Conservation (phyloP, 192 early-diverging fungal species). For the Martensiomyces pterosporus region DNA sequence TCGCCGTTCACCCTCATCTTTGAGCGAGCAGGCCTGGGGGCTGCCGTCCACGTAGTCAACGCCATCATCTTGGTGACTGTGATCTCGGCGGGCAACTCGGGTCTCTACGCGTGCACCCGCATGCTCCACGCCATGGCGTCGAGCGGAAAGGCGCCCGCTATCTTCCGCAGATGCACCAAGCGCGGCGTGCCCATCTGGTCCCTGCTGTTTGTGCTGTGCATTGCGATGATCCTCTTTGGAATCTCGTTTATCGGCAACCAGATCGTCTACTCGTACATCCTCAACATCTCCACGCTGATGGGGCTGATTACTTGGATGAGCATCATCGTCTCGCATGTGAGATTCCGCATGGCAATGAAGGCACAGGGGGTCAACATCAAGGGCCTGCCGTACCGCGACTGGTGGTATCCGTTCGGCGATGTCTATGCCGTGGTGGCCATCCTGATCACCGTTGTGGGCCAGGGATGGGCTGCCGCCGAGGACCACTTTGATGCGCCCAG, state of each 20-base stretch:
- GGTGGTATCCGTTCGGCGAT: constrained; percentile 59
- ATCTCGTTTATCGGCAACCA: constrained; percentile 54
- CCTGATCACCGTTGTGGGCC: constrained; percentile 39
- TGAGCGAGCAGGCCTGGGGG: constrained; percentile 45
- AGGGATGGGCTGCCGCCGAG: constrained; percentile 37
- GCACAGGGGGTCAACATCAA: constrained; percentile 53
- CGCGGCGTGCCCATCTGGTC: constrained; percentile 66
- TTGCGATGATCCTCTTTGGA: constrained; percentile 52
- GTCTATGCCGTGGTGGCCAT: constrained; percentile 56
- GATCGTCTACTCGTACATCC: constrained; percentile 55
- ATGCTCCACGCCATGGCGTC: constrained; percentile 62
- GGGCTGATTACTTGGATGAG: constrained; percentile 75
- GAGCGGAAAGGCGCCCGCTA: constrained; percentile 58
- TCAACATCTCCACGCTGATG: constrained; percentile 59
- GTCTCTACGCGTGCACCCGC: constrained; percentile 66
- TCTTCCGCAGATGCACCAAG: constrained; percentile 52
- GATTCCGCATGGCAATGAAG: constrained; percentile 63
- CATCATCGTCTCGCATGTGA: constrained; percentile 63
- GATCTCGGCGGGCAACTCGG: constrained; percentile 64
- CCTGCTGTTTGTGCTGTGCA: constrained; percentile 50
- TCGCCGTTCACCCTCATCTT: constrained; percentile 60
- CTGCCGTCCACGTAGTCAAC: constrained; percentile 54
- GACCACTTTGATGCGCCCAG: constrained; percentile 23
- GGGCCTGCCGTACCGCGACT: constrained; percentile 61
- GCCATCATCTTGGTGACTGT: constrained; percentile 54